Percentiles rank a stretch among this genome's conserved stretches.
Evolutionary conservation across 768 basidiomycete species (phyloP).

Genomic region (Cubamyces lactineus): DNA sequence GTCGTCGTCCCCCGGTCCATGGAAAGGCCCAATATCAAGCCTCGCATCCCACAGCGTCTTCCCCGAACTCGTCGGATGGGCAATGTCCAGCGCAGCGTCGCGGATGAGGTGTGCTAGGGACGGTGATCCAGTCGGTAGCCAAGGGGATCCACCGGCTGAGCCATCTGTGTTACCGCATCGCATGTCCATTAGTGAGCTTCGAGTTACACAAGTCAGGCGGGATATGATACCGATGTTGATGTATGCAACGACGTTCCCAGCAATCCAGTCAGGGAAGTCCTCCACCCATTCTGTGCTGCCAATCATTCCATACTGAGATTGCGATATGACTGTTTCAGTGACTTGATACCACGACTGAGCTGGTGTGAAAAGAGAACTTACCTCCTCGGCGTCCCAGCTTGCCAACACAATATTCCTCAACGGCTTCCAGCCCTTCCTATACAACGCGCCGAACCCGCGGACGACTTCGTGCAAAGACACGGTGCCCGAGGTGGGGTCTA

Average conservation of each 20-base stretch:
- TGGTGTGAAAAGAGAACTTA: constrained; percentile 25
- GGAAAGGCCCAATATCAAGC: constrained; percentile 56
- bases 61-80: constrained; percentile 67
- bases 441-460: constrained; percentile 68
- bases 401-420: constrained; percentile 75
- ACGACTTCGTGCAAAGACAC: constrained; percentile 79
- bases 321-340: neutral
- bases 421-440: constrained; percentile 86
- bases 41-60: constrained; percentile 82
- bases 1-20: constrained; percentile 46
- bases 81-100: constrained; percentile 65
- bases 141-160: constrained; percentile 37
- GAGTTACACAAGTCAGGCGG: too few relatives aligned
- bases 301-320: constrained; percentile 60
- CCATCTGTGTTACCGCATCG: neutral
- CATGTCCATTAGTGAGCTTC: too few relatives aligned
- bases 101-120: constrained; percentile 80
- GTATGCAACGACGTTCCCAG: constrained; percentile 81
- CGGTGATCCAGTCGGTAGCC: constrained; percentile 61
- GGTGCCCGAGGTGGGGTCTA: constrained; percentile 81
- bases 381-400: constrained; percentile 83
- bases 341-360: neutral
- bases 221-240: constrained; percentile 59
- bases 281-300: constrained; percentile 95
- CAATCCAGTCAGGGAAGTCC: constrained; percentile 84